Evolutionary conservation across 257 asterid genomes (phyloP), one percentile per base, ranked within the genome.

Genomic region (Plantago major): DNA sequence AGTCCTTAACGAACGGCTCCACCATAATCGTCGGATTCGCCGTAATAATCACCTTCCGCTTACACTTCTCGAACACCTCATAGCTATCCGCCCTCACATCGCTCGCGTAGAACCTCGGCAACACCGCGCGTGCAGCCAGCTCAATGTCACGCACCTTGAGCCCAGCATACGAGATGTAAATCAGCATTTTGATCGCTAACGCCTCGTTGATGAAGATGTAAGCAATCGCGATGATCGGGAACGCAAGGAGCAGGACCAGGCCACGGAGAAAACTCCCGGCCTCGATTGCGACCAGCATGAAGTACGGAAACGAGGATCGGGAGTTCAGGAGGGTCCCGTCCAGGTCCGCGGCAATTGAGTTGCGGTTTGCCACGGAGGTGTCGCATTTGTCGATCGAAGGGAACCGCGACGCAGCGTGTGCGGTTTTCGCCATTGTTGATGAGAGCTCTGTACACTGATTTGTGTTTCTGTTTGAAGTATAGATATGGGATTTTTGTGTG

Each of bases 1-100:
- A 93, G 12, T 89, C 99, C 83, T 73, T 93, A 47, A 79, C 95
- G 17, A 93, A 93, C n/a, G 97, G 82, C 71, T 93, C 97, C 74
- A 93, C 99, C 99, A 89, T 93, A 6, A 93, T 69, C 12, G 86
- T 77, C n/a, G 99, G 99, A 64, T 89, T 93, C 48, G 97, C 97
- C 55, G 99, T 93, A 11, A 93, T 83, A 14, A 93, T 84, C 64
- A 89, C 97, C 58, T 87, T 89, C 82, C 92, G 55, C 73, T 79
- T 62, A 38, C 99, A 87, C 74, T 78, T 82, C 19, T 89, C 94
- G 52, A 89, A 93, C 50, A 93, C 88, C 47, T 74, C 78, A 68
- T 65, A 93, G 58, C 99, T 93, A 82, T 93, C 99, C 3, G 76
- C 70, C 64, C 99, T 68, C 58, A 89, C 93, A n/a, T 83, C 92